A percentile compares a stretch with the other conserved stretches of the same genome.
Evolutionary conservation across 805 yeast genomes (phyloP).

Genomic region (Scheffersomyces coipomensis): DNA sequence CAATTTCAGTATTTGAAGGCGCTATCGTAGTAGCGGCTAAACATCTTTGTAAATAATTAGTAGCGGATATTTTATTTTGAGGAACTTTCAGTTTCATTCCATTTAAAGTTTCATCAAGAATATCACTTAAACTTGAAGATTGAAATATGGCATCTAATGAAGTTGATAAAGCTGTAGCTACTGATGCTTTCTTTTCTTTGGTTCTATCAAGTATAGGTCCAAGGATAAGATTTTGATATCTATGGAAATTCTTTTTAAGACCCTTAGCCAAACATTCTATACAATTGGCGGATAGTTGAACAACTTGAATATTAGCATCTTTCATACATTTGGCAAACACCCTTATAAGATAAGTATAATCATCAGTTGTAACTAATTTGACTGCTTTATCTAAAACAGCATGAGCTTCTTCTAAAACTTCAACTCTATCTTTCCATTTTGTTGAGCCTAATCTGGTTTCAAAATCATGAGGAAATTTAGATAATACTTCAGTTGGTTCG

Average conservation of each 20-base stretch:
- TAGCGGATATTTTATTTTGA: conserved; percentile 70
- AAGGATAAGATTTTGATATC: conserved; percentile 52
- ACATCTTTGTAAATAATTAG: conserved; percentile 63
- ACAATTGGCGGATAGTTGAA: conserved; percentile 71
- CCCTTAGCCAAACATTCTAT: conserved; percentile 64
- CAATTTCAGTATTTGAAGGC: conserved; percentile 56
- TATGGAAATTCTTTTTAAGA: conserved; percentile 53
- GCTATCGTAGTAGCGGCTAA: conserved; percentile 46
- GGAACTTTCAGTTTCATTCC: conserved; percentile 80
- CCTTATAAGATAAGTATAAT: conserved; percentile 64
- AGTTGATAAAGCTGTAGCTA: conserved; percentile 64
- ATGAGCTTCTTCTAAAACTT: conserved; percentile 65
- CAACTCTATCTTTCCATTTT: conserved; percentile 93
- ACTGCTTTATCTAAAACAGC: conserved; percentile 52
- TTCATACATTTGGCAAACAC: conserved; percentile 69
- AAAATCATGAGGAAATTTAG: conserved; percentile 66
- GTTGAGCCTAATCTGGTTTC: conserved; percentile 52
- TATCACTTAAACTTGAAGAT: conserved; percentile 48
- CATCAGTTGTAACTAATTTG: conserved; percentile 54
- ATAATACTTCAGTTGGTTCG: conserved; percentile 66
- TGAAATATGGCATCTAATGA: conserved; percentile 66
- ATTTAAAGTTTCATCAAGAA: conserved; percentile 58
- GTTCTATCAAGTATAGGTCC: conserved; percentile 73
- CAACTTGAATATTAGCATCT: conserved; percentile 89
- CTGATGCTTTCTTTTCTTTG: conserved; percentile 83